Base-by-base conservation (phyloP, 1,284 basidiomycete genomes). In the Lignosus rhinocerotis region DNA sequence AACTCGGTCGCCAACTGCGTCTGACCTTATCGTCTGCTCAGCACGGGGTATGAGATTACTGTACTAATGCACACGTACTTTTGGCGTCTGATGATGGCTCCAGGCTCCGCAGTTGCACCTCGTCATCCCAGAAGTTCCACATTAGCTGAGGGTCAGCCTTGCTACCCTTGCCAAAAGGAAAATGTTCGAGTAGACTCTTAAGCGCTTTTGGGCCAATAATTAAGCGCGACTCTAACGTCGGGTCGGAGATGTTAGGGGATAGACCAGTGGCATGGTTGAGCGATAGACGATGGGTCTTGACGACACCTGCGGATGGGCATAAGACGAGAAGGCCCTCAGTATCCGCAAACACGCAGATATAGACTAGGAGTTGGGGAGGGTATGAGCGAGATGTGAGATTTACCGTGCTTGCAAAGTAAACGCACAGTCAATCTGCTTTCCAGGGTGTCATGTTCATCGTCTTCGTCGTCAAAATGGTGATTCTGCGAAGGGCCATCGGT, bases 381-480 rank as follows among this genome's bases (percentile, higher is more conserved):
- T 52, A 47, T 25, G 48, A 54, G 50, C 41, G 43, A 42, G 42
- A 60, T 14, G 9, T 30, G 30, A 55, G 33, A 66, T 74, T 65
- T 69, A 88, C 91, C 91, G 65, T 92, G 87, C 76, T 92, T 92
- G 73, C 91, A 93, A 67, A 90, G 80, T 52, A 93, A 71, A 60
- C 86, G 84, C 45, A 93, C 75, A 39, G 88, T 79, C 53, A 92
- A 73, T 68, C 80, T 86, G 69, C 85, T 89, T 71, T 91, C 89
- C 10, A 90, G 75, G 46, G 80, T 77, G 64, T 90, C 88, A 34
- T 74, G 70, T 38, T 84, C 83, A 33, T 84, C 83, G 42, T 78
- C 76, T 32, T 70, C 72, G 6, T 75, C 70, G 10, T 61, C 67
- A 1, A 51, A 6, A 2, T 33, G 49, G 7, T n/a, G n/a, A 6